These are phyloP conservation scores for Colletotrichum liriopes DNA, from an alignment of 2,329 filamentous ascomycete species.

Conservation along the genomic window DNA sequence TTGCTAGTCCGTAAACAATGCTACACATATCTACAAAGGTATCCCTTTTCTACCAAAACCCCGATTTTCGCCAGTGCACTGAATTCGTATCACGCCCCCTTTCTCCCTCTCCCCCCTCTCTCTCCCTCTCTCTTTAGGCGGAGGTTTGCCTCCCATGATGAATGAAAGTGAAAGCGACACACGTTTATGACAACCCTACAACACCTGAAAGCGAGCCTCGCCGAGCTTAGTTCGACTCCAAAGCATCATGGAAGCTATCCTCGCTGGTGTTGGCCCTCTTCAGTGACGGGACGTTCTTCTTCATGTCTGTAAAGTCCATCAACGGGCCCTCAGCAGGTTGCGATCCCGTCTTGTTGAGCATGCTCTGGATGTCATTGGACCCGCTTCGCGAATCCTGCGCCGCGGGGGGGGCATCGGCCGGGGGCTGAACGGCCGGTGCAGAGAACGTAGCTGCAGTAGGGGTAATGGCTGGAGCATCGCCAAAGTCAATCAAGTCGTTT, in stretches of 20 bases:
- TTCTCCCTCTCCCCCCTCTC: not conserved
- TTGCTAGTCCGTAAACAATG: conserved; percentile 32
- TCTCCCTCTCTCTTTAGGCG: conserved; percentile 15
- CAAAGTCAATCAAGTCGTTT: conserved; percentile 71
- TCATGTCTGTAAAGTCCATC: conserved; percentile 72
- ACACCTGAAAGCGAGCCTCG: not conserved
- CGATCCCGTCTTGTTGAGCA: conserved; percentile 65
- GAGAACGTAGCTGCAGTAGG: conserved; percentile 31
- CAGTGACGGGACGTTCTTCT: conserved; percentile 53
- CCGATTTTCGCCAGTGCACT: conserved; percentile 38
- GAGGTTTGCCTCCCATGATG: conserved; percentile 33
- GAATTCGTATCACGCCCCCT: conserved; percentile 4
- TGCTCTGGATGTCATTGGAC: conserved; percentile 57
- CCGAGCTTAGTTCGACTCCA: conserved; percentile 46
- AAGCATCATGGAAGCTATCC: conserved; percentile 59
- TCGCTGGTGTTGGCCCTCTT: conserved; percentile 55
- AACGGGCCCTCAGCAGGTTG: conserved; percentile 63
- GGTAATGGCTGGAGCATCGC: conserved; percentile 44
- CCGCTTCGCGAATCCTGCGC: conserved; percentile 19
- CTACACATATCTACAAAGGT: conserved; percentile 40
- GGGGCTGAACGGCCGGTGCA: conserved; percentile 15
- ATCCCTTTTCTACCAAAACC: conserved; percentile 41
- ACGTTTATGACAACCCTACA: not conserved
- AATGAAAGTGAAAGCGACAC: conserved; percentile 34
- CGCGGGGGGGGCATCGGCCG: not conserved